phyloP scores from a whole-genome alignment of 2,329 filamentous ascomycete genomes.

The Exophiala alcalophila region DNA sequence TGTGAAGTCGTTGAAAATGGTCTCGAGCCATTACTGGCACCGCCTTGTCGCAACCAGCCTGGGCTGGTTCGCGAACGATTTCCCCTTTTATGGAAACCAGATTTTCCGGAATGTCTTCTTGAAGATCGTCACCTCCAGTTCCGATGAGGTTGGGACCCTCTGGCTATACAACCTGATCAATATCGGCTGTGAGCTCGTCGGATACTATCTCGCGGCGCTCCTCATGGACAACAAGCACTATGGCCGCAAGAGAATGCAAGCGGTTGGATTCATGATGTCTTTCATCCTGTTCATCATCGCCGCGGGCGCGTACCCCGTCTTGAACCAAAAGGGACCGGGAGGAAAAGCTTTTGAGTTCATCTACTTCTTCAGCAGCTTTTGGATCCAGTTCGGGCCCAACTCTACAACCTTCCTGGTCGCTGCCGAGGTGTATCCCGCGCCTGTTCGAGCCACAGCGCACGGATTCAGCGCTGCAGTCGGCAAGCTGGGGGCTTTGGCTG shows the following conservation, averaged over 20 bases:
- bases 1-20: slow-evolving; percentile 79
- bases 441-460: slow-evolving; percentile 91
- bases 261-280: slow-evolving; percentile 84
- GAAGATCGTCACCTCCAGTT: slow-evolving; percentile 68
- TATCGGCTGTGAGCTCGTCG: slow-evolving; percentile 75
- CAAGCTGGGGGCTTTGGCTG: slow-evolving; percentile 85
- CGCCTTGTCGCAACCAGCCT: slow-evolving; percentile 7
- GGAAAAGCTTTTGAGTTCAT: slow-evolving; percentile 82
- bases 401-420: slow-evolving; percentile 93
- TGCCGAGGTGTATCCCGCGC: slow-evolving; percentile 90
- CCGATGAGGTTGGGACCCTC: slow-evolving; percentile 66
- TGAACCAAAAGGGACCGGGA: slow-evolving; percentile 2
- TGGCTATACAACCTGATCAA: slow-evolving; percentile 95
- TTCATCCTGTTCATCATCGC: slow-evolving; percentile 92
- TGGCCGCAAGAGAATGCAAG: slow-evolving; percentile 94
- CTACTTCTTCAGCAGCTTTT: slow-evolving; percentile 93
- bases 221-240: slow-evolving; percentile 95
- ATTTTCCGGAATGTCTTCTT: slow-evolving; percentile 93
- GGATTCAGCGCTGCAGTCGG: slow-evolving; percentile 89
- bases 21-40: slow-evolving; percentile 73
- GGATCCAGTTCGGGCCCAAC: slow-evolving; percentile 98
- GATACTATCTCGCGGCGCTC: slow-evolving; percentile 84
- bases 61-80: slow-evolving; percentile 87
- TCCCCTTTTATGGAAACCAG: slow-evolving; percentile 99
- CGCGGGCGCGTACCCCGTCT: slow-evolving; percentile 67